Evolutionary conservation across 106 monocot species (phyloP).

Genomic region (Dendrobium officinale): DNA sequence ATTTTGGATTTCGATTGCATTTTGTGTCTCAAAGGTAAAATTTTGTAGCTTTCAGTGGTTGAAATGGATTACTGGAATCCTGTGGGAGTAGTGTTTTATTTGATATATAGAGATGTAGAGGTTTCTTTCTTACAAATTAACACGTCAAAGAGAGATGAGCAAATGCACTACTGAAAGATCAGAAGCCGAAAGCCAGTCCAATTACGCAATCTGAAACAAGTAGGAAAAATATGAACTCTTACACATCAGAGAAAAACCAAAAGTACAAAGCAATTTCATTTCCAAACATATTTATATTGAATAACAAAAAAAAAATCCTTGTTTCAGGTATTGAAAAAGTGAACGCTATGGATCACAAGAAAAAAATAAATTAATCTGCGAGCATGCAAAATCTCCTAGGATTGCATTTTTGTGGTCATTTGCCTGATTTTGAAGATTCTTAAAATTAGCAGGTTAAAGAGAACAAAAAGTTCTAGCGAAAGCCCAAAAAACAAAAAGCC

Average conservation of each 20-base stretch:
- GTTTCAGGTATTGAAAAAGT: no score
- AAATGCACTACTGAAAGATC: not conserved
- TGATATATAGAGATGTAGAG: not conserved
- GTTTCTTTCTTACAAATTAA: not conserved
- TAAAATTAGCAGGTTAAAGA: no score
- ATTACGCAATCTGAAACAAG: not conserved
- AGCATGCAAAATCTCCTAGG: no score
- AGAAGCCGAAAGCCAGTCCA: not conserved
- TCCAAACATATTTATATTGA: not conserved
- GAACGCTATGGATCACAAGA: no score
- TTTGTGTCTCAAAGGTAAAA: not conserved
- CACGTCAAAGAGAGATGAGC: not conserved
- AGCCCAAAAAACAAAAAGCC: no score
- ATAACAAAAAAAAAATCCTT: no score
- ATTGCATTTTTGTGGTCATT: no score
- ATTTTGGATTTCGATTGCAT: slow-evolving; percentile 7
- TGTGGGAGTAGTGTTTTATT: not conserved
- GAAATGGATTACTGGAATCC: not conserved
- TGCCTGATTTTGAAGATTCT: no score
- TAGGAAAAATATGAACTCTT: not conserved
- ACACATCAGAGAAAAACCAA: not conserved
- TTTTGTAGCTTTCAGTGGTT: not conserved
- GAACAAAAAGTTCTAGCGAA: no score
- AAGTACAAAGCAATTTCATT: not conserved
- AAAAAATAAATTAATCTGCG: no score